Conservation (phyloP, 495 filamentous ascomycete genomes). For the Xylaria castorea region DNA sequence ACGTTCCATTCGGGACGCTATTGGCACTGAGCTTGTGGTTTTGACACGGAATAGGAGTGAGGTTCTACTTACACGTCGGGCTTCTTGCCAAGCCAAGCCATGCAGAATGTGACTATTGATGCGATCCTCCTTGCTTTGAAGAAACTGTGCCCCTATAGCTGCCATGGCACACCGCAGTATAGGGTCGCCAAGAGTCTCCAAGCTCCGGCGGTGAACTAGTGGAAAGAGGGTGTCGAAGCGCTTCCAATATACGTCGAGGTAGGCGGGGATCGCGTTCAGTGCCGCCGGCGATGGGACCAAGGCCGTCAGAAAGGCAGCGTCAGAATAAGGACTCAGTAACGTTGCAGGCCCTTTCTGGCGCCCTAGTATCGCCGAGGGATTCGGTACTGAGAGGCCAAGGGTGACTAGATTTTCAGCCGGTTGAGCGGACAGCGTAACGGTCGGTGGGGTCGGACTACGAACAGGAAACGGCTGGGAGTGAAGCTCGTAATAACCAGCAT, state of each 20-base stretch:
- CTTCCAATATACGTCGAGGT: conserved; percentile 55
- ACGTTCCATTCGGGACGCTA: conserved; percentile 54
- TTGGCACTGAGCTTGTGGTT: conserved; percentile 31
- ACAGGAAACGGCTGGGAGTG: conserved; percentile 42
- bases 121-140: conserved; percentile 53
- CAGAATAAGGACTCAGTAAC: conserved; percentile 42
- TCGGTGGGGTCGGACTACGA: conserved; percentile 52
- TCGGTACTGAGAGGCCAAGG: conserved; percentile 38
- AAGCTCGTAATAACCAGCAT: conserved; percentile 35
- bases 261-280: conserved; percentile 45
- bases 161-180: conserved; percentile 57
- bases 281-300: conserved; percentile 43
- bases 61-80: conserved; percentile 37
- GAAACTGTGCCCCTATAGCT: conserved; percentile 55
- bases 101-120: conserved; percentile 52
- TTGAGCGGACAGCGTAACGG: conserved; percentile 49
- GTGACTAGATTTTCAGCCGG: conserved; percentile 48
- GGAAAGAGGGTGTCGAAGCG: conserved; percentile 51
- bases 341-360: conserved; percentile 44
- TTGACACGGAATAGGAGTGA: neutral
- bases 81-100: conserved; percentile 54
- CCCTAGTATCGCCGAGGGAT: conserved; percentile 36
- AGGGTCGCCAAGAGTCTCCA: conserved; percentile 47
- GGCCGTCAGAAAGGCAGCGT: conserved; percentile 41
- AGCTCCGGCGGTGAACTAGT: conserved; percentile 50